phyloP scores from a whole-genome alignment of 768 basidiomycete species.

The Melanogaster broomeanus region DNA sequence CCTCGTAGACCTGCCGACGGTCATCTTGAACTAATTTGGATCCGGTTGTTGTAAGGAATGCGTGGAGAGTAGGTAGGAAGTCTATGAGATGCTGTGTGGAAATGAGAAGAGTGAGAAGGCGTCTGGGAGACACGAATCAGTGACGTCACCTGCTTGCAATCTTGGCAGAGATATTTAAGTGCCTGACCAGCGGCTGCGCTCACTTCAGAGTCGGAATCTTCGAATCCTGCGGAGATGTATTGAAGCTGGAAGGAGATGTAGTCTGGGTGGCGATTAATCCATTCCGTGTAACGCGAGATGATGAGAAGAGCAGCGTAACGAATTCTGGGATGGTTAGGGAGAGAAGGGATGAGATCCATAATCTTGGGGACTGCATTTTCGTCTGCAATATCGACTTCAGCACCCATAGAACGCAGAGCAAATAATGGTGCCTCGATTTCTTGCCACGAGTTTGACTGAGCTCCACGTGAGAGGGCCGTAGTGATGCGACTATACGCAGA shows the following conservation, averaged over 20 bases:
- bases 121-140: conserved; percentile 7
- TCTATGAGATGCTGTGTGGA: conserved; percentile 77
- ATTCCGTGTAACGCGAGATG: conserved; percentile 94
- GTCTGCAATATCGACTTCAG: conserved; percentile 83
- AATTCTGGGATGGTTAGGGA: conserved; percentile 88
- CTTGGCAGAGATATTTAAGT: conserved; percentile 94
- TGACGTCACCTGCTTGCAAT: conserved; percentile 76
- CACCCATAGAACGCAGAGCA: conserved; percentile 98
- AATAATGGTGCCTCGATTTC: conserved; percentile 97
- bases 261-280: conserved; percentile 87
- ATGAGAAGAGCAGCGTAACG: conserved; percentile 95
- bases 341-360: conserved; percentile 88
- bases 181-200: conserved; percentile 94
- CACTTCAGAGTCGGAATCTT: conserved; percentile 77
- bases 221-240: conserved; percentile 92
- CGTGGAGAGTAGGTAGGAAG: conserved; percentile 88
- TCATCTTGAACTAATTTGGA: conserved; percentile 83
- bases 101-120: neutral
- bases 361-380: conserved; percentile 90
- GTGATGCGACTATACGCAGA: conserved; percentile 82
- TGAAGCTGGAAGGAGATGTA: conserved; percentile 85
- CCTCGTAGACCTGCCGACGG: conserved; percentile 89
- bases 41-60: conserved; percentile 82
- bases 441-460: conserved; percentile 79
- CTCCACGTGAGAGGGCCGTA: conserved; percentile 61